Conservation (phyloP, 2,329 filamentous ascomycete genomes). For the Neocatenulostroma microsporum region DNA sequence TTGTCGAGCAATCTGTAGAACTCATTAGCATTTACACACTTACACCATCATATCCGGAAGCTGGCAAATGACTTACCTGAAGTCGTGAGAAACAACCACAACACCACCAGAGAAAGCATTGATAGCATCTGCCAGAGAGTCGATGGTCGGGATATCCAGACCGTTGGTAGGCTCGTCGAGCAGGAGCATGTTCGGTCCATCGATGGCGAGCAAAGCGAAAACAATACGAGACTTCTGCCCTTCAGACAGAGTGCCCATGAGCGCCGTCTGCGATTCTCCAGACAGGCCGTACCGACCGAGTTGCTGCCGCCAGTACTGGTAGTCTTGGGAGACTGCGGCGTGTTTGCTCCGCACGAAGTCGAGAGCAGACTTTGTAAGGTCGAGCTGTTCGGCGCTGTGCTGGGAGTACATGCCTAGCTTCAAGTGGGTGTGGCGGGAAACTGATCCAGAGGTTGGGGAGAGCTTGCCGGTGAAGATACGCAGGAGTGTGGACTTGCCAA, state of each 20-base stretch:
- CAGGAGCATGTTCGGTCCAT: conserved; percentile 92
- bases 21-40: no score
- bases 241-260: conserved; percentile 89
- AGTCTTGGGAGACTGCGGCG: conserved; percentile 82
- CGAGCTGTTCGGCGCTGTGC: conserved; percentile 93
- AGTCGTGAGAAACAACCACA: conserved; percentile 97
- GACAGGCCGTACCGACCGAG: conserved; percentile 86
- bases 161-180: conserved; percentile 99
- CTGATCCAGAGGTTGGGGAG: conserved; percentile 65
- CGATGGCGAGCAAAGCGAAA: conserved; percentile 90
- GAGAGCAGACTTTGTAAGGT: conserved; percentile 80
- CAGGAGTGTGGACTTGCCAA: conserved; percentile 96
- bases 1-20: conserved; percentile 78
- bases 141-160: conserved; percentile 98
- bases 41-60: no score
- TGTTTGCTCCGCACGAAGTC: conserved; percentile 93
- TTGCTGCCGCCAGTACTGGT: conserved; percentile 93
- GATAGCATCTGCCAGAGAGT: conserved; percentile 74
- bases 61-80: no score
- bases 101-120: conserved; percentile 87
- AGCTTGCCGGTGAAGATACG: conserved; percentile 93
- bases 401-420: conserved; percentile 96
- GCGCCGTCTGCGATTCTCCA: conserved; percentile 93
- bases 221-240: conserved; percentile 98
- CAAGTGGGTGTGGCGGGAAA: conserved; percentile 80